Evolutionary conservation across 2,329 filamentous ascomycete species (phyloP), one percentile per base, ranked within the genome.

Genomic region (Colletotrichum horii): DNA sequence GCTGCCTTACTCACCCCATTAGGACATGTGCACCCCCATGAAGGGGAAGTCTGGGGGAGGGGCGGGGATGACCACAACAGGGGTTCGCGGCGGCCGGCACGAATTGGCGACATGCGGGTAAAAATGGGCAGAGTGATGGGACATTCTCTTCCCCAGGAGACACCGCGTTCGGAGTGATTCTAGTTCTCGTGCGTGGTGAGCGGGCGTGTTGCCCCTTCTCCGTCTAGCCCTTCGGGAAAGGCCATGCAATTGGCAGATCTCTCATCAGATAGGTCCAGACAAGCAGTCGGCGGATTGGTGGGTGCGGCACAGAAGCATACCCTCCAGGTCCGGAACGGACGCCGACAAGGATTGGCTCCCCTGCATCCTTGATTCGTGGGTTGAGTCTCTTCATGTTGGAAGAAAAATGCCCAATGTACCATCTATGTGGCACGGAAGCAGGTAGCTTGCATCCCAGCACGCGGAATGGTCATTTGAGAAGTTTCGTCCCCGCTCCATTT

Each of bases 71-170:
- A 67, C 71, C 60, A 68, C 68, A 77, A 66, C 78, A 69, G 76
- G 78, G 76, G 67, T 76, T 71, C 34, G 32, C 48, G 76, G 56
- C 74, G 62, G 56, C 66, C 70, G 55, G 60, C 66, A 70, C 70
- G 66, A 74, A 70, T 65, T 74, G 77, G 74, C 76, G 76, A 69
- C 43, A 70, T 76, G 76, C 74, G 76, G 77, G 79, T 80, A 75
- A 78, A 62, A 55, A 32, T 70, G 76, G 68, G 67, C 71, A 76
- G 75, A 80, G 78, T 64, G 55, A n/a, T 67, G 77, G 64, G 70
- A 67, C n/a, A 24, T 43, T 19, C 28, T 55, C 56, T 56, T 61
- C 62, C 26, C 69, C 69, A 48, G 70, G 32, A 30, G 56, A 19
- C n/a, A 55, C 52, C 36, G 28, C 32, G 22, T 62, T 32, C 28